These are phyloP conservation scores for Eucalyptus coolabah DNA, from an alignment of 345 rosid genomes.

Conservation along the genomic window DNA sequence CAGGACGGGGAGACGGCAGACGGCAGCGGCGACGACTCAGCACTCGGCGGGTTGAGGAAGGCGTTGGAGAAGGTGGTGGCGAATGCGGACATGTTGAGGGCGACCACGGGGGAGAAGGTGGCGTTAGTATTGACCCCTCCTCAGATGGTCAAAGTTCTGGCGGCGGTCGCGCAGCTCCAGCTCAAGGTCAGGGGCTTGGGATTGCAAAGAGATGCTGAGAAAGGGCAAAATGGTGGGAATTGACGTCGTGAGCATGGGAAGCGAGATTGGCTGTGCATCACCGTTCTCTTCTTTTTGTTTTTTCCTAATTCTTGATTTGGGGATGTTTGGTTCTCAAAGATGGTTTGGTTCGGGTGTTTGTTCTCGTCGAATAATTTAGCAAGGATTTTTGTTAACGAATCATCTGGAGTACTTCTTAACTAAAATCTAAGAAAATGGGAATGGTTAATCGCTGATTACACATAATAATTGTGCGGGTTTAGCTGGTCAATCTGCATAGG, in stretches of 20 bases:
- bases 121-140: constrained; percentile 23
- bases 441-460: background rate
- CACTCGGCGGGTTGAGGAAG: background rate
- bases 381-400: background rate
- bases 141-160: constrained; percentile 22
- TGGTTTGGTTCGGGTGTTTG: background rate
- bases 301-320: background rate
- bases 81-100: constrained; percentile 22
- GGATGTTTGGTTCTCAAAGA: background rate
- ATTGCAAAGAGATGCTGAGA: background rate
- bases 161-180: constrained; percentile 15
- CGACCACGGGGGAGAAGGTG: constrained; percentile 2
- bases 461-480: background rate
- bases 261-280: background rate
- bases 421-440: background rate
- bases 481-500: background rate
- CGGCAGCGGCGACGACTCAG: background rate
- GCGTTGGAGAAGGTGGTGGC: constrained; percentile 10
- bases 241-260: background rate
- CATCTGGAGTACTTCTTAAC: background rate
- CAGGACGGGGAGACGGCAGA: background rate
- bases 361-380: background rate
- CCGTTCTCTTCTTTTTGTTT: background rate
- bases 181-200: constrained; percentile 14
- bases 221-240: background rate